A percentile compares a stretch with the other conserved stretches of the same genome.
These are phyloP conservation scores for Ottelia alismoides DNA, from an alignment of 106 monocot species.

Conservation along the genomic window DNA sequence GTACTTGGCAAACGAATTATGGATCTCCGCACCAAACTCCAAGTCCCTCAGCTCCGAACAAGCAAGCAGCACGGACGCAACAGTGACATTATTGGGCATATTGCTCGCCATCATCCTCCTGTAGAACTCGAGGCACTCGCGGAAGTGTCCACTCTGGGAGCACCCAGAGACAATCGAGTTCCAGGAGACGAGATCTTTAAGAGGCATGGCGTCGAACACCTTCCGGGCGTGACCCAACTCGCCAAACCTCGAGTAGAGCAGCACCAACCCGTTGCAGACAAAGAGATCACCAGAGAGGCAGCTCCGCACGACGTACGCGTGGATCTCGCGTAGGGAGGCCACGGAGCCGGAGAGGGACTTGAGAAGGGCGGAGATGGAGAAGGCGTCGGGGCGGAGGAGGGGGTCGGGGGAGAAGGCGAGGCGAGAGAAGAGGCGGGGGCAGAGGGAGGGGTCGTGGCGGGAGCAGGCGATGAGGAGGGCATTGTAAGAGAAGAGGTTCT, in stretches of 20 bases:
- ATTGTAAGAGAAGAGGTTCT: slow-evolving; percentile 16
- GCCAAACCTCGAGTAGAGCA: slow-evolving; percentile 8
- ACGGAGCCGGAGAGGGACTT: slow-evolving; percentile 7
- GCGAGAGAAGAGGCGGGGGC: not conserved
- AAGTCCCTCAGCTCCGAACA: slow-evolving; percentile 17
- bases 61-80: slow-evolving; percentile 12
- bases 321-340: not conserved
- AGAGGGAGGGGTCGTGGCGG: too few species aligned
- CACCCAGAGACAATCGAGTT: slow-evolving; percentile 18
- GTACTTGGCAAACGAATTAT: not conserved
- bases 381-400: not conserved
- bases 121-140: slow-evolving; percentile 11
- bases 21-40: slow-evolving; percentile 4
- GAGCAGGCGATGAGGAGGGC: slow-evolving; percentile 19
- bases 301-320: slow-evolving; percentile 6
- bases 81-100: slow-evolving; percentile 14
- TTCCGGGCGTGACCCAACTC: slow-evolving; percentile 1
- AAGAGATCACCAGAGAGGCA: slow-evolving; percentile 13
- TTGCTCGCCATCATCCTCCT: slow-evolving; percentile 4
- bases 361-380: slow-evolving; percentile 10
- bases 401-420: not conserved
- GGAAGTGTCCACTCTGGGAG: slow-evolving; percentile 7
- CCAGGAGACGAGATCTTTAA: slow-evolving; percentile 14
- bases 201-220: slow-evolving; percentile 13
- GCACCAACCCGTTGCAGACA: slow-evolving; percentile 14